phyloP scores from a whole-genome alignment of 345 rosid genomes.

The Populus pruinosa region DNA sequence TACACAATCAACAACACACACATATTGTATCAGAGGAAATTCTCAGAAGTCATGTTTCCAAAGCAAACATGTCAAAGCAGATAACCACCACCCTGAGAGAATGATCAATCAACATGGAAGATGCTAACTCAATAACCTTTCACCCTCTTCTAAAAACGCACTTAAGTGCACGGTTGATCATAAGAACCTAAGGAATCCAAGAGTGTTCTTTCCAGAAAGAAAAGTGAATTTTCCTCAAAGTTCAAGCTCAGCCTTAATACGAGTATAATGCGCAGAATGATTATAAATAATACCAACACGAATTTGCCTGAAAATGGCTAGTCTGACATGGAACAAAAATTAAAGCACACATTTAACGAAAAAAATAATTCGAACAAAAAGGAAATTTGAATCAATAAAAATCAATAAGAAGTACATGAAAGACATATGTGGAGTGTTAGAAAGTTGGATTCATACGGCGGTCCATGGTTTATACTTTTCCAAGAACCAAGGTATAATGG shows the following conservation, averaged over 20 bases:
- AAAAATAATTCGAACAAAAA: neutral
- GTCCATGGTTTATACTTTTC: conserved; percentile 98
- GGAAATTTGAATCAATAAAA: neutral
- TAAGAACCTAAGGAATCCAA: neutral
- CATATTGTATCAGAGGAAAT: conserved; percentile 1
- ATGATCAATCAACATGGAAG: too few species aligned
- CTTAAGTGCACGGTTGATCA: neutral
- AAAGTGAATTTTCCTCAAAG: neutral
- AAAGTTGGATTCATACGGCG: conserved; percentile 46
- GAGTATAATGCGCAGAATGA: neutral
- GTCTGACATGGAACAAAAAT: neutral
- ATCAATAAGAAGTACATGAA: neutral
- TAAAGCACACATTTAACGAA: neutral
- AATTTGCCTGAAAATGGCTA: too few species aligned
- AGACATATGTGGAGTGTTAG: neutral
- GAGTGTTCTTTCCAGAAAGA: neutral
- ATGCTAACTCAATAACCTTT: neutral
- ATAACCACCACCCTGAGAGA: neutral
- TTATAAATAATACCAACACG: too few species aligned
- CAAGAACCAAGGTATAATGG: conserved; percentile 94
- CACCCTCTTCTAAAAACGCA: neutral
- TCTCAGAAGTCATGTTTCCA: neutral
- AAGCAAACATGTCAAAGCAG: neutral
- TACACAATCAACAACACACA: neutral
- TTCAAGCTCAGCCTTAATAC: neutral